phyloP scores from a whole-genome alignment of 305 asterid genomes.

The Stenogyne calaminthoides region DNA sequence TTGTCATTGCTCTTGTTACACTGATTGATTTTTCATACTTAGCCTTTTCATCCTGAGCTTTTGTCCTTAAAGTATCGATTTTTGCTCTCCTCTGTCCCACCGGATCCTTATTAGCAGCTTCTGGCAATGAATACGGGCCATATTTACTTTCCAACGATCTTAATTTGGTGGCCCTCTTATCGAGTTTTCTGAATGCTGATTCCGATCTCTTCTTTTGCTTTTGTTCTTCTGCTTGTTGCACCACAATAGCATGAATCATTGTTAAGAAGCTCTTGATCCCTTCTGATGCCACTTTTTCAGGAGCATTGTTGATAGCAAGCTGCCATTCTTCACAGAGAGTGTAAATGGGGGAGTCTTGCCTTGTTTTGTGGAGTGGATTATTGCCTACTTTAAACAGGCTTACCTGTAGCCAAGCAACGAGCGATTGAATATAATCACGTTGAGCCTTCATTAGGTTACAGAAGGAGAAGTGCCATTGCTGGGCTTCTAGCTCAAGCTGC shows the following conservation, averaged over 20 bases:
- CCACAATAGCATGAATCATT: conserved; percentile 70
- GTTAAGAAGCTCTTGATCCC: conserved; percentile 73
- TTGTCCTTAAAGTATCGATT: conserved; percentile 53
- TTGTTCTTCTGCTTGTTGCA: conserved; percentile 77
- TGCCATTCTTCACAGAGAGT: conserved; percentile 92
- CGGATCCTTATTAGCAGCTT: conserved; percentile 48
- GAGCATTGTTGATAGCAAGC: conserved; percentile 74
- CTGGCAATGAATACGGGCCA: conserved; percentile 37
- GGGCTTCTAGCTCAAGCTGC: conserved; percentile 88
- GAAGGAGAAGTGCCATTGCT: conserved; percentile 85
- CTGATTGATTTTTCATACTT: conserved; percentile 70
- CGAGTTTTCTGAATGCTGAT: conserved; percentile 61
- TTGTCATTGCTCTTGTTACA: conserved; percentile 72
- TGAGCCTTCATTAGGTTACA: conserved; percentile 78
- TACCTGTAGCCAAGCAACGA: conserved; percentile 87
- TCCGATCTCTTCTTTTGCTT: conserved; percentile 78
- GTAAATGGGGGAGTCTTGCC: conserved; percentile 64
- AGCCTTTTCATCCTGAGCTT: conserved; percentile 81
- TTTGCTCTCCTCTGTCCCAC: conserved; percentile 60
- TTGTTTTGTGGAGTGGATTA: conserved; percentile 50
- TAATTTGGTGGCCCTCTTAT: conserved; percentile 64
- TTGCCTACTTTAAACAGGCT: conserved; percentile 71
- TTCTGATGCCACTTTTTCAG: conserved; percentile 87
- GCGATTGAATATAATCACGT: conserved; percentile 72
- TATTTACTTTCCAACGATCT: conserved; percentile 59